phyloP scores from a whole-genome alignment of 768 basidiomycete species.

The Auricularia sp. region DNA sequence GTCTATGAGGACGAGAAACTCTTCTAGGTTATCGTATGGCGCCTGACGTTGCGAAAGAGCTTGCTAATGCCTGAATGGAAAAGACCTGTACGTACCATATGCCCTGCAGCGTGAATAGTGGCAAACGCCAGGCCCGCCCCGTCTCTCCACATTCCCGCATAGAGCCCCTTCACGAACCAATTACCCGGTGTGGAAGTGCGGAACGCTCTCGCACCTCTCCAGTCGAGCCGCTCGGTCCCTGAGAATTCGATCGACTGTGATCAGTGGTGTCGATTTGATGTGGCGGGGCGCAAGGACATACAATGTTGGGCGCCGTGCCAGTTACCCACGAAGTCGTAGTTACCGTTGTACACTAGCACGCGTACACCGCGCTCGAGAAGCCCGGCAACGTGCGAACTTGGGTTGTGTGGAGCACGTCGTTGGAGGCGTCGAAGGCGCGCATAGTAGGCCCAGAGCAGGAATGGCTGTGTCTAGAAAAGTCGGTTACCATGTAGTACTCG shows the following conservation, averaged over 20 bases:
- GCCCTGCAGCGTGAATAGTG: neutral
- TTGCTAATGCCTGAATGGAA: neutral
- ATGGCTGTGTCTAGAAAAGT: neutral
- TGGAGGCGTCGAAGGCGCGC: neutral
- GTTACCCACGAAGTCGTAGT: conserved; percentile 4
- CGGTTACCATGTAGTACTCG: neutral
- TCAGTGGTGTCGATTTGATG: too few species aligned
- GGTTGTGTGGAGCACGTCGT: neutral
- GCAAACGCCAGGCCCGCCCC: neutral
- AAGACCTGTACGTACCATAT: neutral
- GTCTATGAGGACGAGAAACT: neutral
- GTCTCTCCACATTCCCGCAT: neutral
- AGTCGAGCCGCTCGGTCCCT: neutral
- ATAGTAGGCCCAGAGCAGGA: neutral
- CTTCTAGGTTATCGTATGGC: neutral
- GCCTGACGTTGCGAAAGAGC: neutral
- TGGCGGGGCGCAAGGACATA: neutral
- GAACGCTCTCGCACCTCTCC: neutral
- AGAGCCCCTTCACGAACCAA: neutral
- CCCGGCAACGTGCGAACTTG: neutral
- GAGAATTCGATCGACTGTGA: neutral
- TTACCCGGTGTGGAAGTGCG: neutral
- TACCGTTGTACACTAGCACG: conserved; percentile 3
- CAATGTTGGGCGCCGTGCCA: neutral
- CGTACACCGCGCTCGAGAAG: conserved; percentile 5